Conservation (phyloP, 176 grass and related monocot genomes). For the Thinopyrum elongatum region DNA sequence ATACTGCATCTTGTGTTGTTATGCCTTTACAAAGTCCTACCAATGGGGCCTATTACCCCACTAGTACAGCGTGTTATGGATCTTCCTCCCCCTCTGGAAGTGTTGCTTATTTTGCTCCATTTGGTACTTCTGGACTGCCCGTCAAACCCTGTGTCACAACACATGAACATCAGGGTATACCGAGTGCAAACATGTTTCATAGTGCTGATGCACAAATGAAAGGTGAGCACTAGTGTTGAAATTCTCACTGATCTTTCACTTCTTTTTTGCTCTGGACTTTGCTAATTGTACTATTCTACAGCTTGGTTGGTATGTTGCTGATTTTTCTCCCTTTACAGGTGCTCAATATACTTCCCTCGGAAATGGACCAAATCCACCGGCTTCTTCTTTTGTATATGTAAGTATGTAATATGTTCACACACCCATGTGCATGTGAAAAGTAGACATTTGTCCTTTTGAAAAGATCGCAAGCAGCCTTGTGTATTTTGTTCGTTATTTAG, state of each 20-base stretch:
- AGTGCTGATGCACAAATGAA: conserved; percentile 21
- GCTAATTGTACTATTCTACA: not conserved
- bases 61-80: conserved; percentile 49
- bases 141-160: not conserved
- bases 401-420: conserved; percentile 9
- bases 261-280: not conserved
- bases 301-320: conserved; percentile 18
- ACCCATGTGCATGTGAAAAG: not conserved
- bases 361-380: conserved; percentile 16
- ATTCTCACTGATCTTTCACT: not conserved
- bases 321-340: conserved; percentile 19
- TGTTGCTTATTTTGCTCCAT: conserved; percentile 39
- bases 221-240: conserved; percentile 18
- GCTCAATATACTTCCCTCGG: conserved; percentile 21
- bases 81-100: conserved; percentile 37
- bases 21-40: conserved; percentile 99
- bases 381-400: conserved; percentile 43
- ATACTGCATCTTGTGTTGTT: conserved; percentile 75
- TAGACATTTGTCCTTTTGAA: not conserved
- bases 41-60: conserved; percentile 51
- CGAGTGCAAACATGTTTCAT: conserved; percentile 1
- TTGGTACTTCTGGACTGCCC: conserved; percentile 5
- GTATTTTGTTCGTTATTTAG: not conserved
- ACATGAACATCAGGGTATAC: conserved; percentile 14
- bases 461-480: not conserved